Conservation (phyloP, 768 basidiomycete genomes). For the Russula abietina region DNA sequence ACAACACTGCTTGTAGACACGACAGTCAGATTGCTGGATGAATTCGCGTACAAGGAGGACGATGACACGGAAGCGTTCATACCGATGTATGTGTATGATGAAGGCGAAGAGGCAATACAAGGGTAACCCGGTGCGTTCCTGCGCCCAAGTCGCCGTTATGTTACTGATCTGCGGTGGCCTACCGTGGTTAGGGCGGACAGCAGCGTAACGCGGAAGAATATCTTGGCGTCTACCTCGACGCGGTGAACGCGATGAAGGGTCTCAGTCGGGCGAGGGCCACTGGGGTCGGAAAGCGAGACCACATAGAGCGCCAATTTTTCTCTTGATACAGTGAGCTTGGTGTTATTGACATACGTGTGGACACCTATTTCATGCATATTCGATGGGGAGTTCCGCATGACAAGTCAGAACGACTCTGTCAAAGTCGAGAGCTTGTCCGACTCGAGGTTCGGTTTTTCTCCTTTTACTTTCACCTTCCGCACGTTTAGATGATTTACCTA, state of each 20-base stretch:
- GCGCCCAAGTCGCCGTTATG: no score
- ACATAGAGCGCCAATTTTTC: conserved; percentile 50
- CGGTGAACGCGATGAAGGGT: no score
- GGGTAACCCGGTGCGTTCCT: conserved; percentile 68
- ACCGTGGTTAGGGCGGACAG: conserved; percentile 59
- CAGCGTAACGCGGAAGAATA: conserved; percentile 99
- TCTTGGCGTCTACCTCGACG: conserved; percentile 71
- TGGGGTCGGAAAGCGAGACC: conserved; percentile 70
- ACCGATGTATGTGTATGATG: conserved; percentile 83
- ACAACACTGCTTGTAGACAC: no score
- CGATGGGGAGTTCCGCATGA: conserved; percentile 85
- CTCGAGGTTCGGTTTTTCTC: conserved; percentile 53
- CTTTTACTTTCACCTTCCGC: background rate
- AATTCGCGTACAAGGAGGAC: conserved; percentile 36
- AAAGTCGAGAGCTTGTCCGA: conserved; percentile 88
- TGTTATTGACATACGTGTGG: no score
- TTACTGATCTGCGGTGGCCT: conserved; percentile 9
- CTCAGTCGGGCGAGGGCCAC: no score
- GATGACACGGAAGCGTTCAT: conserved; percentile 64
- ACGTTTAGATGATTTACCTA: background rate
- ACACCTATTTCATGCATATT: conserved; percentile 62
- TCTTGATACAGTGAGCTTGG: no score
- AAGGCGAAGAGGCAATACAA: conserved; percentile 91
- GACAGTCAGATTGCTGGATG: no score
- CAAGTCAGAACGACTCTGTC: conserved; percentile 78